Evolutionary conservation across 1,139 yeast genomes (phyloP).

Genomic region (Kodamaea ohmeri): DNA sequence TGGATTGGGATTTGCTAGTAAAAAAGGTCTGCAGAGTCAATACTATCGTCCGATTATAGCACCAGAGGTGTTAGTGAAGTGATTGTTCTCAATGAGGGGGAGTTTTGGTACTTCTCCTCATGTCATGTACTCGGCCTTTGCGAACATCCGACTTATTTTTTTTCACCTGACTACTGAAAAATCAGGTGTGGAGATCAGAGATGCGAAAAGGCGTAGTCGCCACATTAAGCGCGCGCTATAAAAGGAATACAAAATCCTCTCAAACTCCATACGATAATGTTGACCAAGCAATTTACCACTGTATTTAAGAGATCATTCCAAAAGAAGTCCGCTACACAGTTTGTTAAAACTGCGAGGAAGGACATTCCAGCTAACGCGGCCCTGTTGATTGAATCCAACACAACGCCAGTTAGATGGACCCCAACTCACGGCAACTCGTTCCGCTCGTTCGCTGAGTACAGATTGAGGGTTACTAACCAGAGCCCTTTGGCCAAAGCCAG

Average conservation of each 20-base stretch:
- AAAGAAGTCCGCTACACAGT: conserved; percentile 25
- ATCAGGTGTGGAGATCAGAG: not conserved
- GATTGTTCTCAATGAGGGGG: too few relatives aligned
- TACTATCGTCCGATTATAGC: too few relatives aligned
- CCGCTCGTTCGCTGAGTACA: conserved; percentile 55
- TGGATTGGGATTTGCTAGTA: too few relatives aligned
- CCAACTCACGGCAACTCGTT: conserved; percentile 42
- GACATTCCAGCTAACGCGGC: conserved; percentile 16
- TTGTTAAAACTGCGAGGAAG: conserved; percentile 23
- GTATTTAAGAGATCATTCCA: conserved; percentile 18
- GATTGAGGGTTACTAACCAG: conserved; percentile 49
- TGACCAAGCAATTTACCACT: conserved; percentile 8
- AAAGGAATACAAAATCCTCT: conserved; percentile 1
- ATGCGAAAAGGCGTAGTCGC: not conserved
- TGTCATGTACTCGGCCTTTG: too few relatives aligned
- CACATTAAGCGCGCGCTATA: conserved; percentile 1
- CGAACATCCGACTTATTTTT: not conserved
- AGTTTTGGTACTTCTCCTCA: too few relatives aligned
- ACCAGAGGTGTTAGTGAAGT: too few relatives aligned
- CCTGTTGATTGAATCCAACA: conserved; percentile 11
- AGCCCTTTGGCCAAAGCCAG: conserved; percentile 41
- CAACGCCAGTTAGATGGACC: conserved; percentile 29
- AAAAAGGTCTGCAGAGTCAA: too few relatives aligned
- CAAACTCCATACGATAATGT: conserved; percentile 1
- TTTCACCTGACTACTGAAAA: conserved; percentile 3